Evolutionary conservation across 345 rosid genomes (phyloP).

Genomic region (Clausena lansium): DNA sequence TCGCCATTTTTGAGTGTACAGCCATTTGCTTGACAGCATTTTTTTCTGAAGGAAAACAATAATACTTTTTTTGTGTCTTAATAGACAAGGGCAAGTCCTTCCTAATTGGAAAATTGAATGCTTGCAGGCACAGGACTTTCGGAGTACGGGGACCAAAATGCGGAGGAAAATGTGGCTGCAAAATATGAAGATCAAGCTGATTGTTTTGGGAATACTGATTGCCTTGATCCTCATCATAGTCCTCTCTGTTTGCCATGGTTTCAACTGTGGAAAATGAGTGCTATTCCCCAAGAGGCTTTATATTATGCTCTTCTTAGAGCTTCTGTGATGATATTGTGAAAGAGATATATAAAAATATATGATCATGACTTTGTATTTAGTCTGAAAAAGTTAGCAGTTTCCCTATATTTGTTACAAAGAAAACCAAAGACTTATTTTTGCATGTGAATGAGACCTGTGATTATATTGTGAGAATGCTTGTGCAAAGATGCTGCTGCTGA

Average conservation of each 20-base stretch:
- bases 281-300: background rate
- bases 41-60: background rate
- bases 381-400: conserved; percentile 15
- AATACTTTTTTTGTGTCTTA: background rate
- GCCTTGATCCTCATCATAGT: conserved; percentile 45
- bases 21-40: background rate
- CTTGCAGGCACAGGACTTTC: conserved; percentile 42
- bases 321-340: conserved; percentile 17
- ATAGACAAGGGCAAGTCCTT: background rate
- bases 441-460: conserved; percentile 13
- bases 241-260: conserved; percentile 43
- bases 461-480: conserved; percentile 5
- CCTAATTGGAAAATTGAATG: background rate
- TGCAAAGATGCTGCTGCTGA: background rate
- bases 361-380: conserved; percentile 25
- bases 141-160: conserved; percentile 33
- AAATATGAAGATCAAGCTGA: conserved; percentile 46
- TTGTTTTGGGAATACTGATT: conserved; percentile 39
- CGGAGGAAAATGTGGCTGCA: conserved; percentile 51
- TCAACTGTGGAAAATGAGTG: conserved; percentile 37
- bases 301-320: conserved; percentile 3
- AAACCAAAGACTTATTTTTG: conserved; percentile 5
- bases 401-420: conserved; percentile 12
- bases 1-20: background rate
- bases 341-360: conserved; percentile 11